phyloP scores from a whole-genome alignment of 2,329 filamentous ascomycete genomes.

The Acrodontium crateriforme region DNA sequence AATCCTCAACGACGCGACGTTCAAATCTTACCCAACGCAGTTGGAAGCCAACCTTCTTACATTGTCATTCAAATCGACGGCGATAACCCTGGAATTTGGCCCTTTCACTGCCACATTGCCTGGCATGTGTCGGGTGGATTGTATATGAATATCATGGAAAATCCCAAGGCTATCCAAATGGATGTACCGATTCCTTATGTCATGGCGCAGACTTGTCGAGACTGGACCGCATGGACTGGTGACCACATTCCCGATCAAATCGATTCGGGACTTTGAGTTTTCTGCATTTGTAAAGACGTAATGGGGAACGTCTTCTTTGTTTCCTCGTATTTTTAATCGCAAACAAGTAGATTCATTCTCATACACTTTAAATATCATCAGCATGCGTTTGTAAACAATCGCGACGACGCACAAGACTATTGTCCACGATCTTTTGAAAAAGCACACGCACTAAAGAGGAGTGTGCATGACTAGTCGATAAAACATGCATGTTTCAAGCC shows the following conservation, averaged over 20 bases:
- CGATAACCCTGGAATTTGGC: conserved; percentile 36
- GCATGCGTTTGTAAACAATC: too few relatives aligned
- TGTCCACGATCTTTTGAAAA: too few relatives aligned
- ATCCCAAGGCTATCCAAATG: conserved; percentile 15
- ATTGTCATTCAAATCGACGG: conserved; percentile 32
- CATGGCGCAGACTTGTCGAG: conserved; percentile 20
- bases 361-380: too few relatives aligned
- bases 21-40: conserved; percentile 30
- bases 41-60: conserved; percentile 15
- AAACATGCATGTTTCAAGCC: too few relatives aligned
- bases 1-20: conserved; percentile 42
- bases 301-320: not conserved
- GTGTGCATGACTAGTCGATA: too few relatives aligned
- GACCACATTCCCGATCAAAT: conserved; percentile 19
- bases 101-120: conserved; percentile 22
- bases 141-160: conserved; percentile 20
- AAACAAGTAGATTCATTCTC: too few relatives aligned
- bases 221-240: conserved; percentile 22
- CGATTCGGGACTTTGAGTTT: conserved; percentile 17
- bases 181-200: conserved; percentile 17
- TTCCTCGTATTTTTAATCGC: too few relatives aligned
- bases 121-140: conserved; percentile 21
- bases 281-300: not conserved
- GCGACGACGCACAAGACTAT: too few relatives aligned
- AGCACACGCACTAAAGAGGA: too few relatives aligned